phyloP scores from a whole-genome alignment of 257 asterid genomes.

The Leonotis leonurus region DNA sequence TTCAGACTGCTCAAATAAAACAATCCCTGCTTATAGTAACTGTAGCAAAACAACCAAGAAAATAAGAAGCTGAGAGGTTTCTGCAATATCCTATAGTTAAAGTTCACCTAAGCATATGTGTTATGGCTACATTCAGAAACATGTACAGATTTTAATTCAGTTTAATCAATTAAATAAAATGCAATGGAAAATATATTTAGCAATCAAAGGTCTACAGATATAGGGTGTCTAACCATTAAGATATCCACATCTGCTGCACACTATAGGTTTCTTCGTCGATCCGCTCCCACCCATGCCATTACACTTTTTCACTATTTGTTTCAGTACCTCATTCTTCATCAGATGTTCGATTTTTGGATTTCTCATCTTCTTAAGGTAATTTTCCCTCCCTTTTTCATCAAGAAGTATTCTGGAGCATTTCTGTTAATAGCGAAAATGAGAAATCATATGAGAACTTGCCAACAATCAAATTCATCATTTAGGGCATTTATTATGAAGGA shows the following conservation, averaged over 20 bases:
- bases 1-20: background rate
- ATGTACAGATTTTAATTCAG: background rate
- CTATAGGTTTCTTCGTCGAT: conserved; percentile 31
- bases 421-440: conserved; percentile 30
- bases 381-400: conserved; percentile 43
- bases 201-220: background rate
- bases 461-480: background rate
- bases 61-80: background rate
- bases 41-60: background rate
- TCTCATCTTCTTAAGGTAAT: conserved; percentile 59
- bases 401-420: conserved; percentile 71
- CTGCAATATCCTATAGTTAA: background rate
- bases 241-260: conserved; percentile 70
- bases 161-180: background rate
- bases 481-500: background rate
- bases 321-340: conserved; percentile 45
- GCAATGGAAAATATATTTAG: background rate
- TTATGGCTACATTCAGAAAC: background rate
- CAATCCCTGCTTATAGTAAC: background rate
- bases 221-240: conserved; percentile 53
- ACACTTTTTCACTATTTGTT: conserved; percentile 55
- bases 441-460: conserved; percentile 9
- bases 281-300: conserved; percentile 45
- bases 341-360: conserved; percentile 54
- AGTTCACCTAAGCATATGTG: background rate